phyloP scores from a whole-genome alignment of 1,284 basidiomycete genomes.

The Ustilago lituana region DNA sequence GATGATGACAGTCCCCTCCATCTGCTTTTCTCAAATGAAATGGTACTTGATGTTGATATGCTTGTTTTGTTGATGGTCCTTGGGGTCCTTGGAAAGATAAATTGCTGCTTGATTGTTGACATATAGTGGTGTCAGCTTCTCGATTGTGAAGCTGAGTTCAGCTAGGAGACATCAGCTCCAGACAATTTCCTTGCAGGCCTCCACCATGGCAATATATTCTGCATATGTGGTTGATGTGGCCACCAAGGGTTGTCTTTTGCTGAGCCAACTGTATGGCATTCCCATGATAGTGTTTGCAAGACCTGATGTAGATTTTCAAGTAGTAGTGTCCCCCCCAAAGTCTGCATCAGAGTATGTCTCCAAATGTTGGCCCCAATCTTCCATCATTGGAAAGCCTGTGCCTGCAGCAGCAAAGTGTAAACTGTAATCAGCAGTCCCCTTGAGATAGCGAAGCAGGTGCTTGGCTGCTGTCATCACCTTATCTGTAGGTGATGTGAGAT shows the following conservation, averaged over 20 bases:
- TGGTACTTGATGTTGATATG: slow-evolving; percentile 1
- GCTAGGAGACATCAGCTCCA: neutral
- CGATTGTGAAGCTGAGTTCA: neutral
- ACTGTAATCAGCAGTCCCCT: neutral
- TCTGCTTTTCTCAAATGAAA: neutral
- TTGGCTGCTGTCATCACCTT: neutral
- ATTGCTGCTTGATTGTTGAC: neutral
- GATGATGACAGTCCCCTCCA: neutral
- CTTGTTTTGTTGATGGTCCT: neutral
- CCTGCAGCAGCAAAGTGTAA: neutral
- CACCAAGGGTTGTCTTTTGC: neutral
- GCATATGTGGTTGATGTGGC: neutral
- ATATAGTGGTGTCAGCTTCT: neutral
- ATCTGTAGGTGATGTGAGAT: too few species aligned
- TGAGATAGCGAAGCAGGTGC: neutral
- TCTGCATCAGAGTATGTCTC: neutral
- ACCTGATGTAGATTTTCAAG: neutral
- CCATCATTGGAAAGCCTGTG: too few species aligned
- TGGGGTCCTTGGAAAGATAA: neutral
- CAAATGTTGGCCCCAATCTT: neutral
- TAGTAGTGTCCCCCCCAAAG: neutral
- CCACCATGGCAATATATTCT: neutral
- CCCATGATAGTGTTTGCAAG: neutral
- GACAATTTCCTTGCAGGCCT: neutral
- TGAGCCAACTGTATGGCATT: neutral